Evolutionary conservation across 75 land plant genomes (phyloP), one percentile per base, ranked within the genome.

Genomic region (Selaginella tamariscina): DNA sequence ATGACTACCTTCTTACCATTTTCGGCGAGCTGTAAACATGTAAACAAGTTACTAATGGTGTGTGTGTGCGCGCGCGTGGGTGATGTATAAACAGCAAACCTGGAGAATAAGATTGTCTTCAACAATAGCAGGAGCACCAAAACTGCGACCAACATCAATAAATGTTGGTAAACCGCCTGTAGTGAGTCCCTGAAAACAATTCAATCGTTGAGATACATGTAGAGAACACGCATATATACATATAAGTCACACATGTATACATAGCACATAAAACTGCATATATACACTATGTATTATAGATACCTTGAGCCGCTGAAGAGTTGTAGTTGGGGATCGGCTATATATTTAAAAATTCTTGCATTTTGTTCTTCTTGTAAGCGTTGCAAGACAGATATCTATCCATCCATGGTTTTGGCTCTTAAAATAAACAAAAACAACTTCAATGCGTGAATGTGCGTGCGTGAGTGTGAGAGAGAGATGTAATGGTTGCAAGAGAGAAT

Each of bases 271-370:
- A 65, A 22, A n/a, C 15, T 20, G 30, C 22, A 26, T 22, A 23
- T 60, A 60, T 18, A 23, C 15, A 22, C 20, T 21, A 23, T 21
- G 0, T 27, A 2, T 20, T 27, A 60, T 33, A 65, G 9, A 65
- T 29, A 87, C 98, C 88, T 95, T 95, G 32, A 95, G 69, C 1
- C 99, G 86, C 62, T 90, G 99, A 59, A 95, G 79, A 79, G 89
- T 95, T 18, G 99, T 95, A 5, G 99, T 95, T 1, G 99, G 99
- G 99, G 99, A 78, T 95, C 99, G 29, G 99, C 91, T 71, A 95
- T 78, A 8, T 89, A 90, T 80, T 95, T 95, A 74, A 90, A 95
- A 55, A 95, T 85, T 71, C 77, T 77, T 31, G 99, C 91, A 5
- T 62, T 60, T 27, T 74, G 68, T 30, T 70, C 69, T 18, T 57